Conservation (phyloP, 371 early-diverging fungal genomes). For the Fennellomyces sp. region DNA sequence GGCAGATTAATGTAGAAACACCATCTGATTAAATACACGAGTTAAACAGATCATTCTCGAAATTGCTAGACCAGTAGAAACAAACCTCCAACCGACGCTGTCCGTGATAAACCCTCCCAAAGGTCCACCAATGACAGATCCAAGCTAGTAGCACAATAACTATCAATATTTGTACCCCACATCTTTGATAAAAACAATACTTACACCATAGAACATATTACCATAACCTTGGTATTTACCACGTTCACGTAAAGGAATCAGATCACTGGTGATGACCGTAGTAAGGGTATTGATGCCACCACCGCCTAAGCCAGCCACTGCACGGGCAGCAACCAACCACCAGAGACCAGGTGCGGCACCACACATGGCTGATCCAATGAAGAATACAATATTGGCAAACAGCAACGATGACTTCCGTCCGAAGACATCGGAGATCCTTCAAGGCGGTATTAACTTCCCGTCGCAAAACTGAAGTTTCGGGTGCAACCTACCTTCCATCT, state of each 20-base stretch:
- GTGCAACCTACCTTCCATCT: background rate
- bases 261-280: constrained; percentile 43
- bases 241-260: constrained; percentile 53
- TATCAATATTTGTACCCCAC: background rate
- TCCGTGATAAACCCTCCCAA: constrained; percentile 65
- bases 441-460: background rate
- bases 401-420: constrained; percentile 66
- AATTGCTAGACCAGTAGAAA: no score
- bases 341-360: constrained; percentile 62
- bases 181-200: constrained; percentile 6
- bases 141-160: constrained; percentile 52
- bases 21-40: no score
- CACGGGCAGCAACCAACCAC: constrained; percentile 75
- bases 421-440: constrained; percentile 69
- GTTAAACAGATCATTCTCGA: no score
- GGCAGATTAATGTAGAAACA: constrained; percentile 82
- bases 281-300: constrained; percentile 58
- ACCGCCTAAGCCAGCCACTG: constrained; percentile 81
- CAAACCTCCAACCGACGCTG: constrained; percentile 62
- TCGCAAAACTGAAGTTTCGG: background rate
- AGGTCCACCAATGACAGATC: constrained; percentile 73
- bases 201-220: constrained; percentile 49
- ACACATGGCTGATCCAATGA: constrained; percentile 59
- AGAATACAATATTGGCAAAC: constrained; percentile 59
- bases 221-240: constrained; percentile 53